Evolutionary conservation across 495 filamentous ascomycete genomes (phyloP).

Genomic region (Lasiosphaeria hispida): DNA sequence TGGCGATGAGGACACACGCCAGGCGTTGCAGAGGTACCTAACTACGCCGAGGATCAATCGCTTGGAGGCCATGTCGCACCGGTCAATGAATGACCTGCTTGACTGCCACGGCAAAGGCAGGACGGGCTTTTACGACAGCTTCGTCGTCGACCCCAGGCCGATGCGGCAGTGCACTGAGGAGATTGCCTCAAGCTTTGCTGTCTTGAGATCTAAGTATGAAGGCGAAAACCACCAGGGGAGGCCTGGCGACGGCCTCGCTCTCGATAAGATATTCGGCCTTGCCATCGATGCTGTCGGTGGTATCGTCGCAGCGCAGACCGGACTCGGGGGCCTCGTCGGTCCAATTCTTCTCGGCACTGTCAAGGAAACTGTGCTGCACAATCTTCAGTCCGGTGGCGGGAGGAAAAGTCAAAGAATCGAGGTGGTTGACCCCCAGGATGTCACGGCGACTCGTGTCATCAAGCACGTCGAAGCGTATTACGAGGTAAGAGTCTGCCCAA

Average conservation of each 20-base stretch:
- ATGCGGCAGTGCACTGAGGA: background rate
- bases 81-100: background rate
- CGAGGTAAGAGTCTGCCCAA: background rate
- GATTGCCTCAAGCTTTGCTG: background rate
- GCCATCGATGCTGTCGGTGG: too few species aligned
- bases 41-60: background rate
- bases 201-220: background rate
- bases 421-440: background rate
- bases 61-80: background rate
- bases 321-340: too few species aligned
- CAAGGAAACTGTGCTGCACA: too few species aligned
- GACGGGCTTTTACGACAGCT: conserved; percentile 11
- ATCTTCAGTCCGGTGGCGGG: background rate
- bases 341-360: too few species aligned
- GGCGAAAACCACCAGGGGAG: background rate
- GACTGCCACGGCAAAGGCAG: background rate
- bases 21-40: background rate
- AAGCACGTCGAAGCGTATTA: conserved; percentile 9
- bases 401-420: background rate
- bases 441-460: background rate
- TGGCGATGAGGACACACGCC: background rate
- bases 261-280: too few species aligned
- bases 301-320: too few species aligned
- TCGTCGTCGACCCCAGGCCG: background rate
- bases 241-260: background rate